phyloP scores from a whole-genome alignment of 1,284 basidiomycete species.

The Boletus smithii region DNA sequence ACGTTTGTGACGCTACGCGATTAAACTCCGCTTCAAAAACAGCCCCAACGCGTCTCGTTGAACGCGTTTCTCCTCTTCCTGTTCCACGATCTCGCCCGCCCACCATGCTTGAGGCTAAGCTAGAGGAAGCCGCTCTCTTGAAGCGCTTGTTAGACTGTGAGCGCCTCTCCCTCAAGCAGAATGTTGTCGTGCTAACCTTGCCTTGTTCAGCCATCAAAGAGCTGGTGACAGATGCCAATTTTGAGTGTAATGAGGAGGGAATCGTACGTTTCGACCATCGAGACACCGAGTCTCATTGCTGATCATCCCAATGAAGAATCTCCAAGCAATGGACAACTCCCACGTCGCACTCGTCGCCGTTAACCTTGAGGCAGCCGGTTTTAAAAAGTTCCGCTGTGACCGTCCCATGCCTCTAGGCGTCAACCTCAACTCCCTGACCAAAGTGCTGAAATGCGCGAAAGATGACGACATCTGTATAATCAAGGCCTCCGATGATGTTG shows the following conservation, averaged over 20 bases:
- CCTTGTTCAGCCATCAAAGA: slow-evolving; percentile 84
- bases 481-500: slow-evolving; percentile 90
- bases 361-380: slow-evolving; percentile 72
- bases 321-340: slow-evolving; percentile 99
- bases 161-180: slow-evolving; percentile 19
- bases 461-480: slow-evolving; percentile 94
- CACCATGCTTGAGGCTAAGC: slow-evolving; percentile 85
- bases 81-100: slow-evolving; percentile 20
- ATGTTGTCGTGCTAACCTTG: not conserved
- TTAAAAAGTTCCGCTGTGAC: slow-evolving; percentile 92
- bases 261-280: slow-evolving; percentile 57
- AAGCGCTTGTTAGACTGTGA: slow-evolving; percentile 87
- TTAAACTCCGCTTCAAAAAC: slow-evolving; percentile 36
- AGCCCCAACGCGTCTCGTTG: slow-evolving; percentile 21
- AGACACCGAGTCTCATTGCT: not conserved
- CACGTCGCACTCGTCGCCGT: slow-evolving; percentile 96
- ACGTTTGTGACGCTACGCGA: slow-evolving; percentile 32
- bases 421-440: slow-evolving; percentile 87
- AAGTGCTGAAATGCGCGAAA: slow-evolving; percentile 96
- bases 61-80: slow-evolving; percentile 6
- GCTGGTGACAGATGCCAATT: slow-evolving; percentile 96
- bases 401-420: slow-evolving; percentile 93
- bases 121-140: slow-evolving; percentile 77
- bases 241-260: slow-evolving; percentile 96
- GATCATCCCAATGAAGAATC: slow-evolving; percentile 46